Base-by-base conservation (phyloP, 2,329 filamentous ascomycete species). In the Hypoxylon sp. region DNA sequence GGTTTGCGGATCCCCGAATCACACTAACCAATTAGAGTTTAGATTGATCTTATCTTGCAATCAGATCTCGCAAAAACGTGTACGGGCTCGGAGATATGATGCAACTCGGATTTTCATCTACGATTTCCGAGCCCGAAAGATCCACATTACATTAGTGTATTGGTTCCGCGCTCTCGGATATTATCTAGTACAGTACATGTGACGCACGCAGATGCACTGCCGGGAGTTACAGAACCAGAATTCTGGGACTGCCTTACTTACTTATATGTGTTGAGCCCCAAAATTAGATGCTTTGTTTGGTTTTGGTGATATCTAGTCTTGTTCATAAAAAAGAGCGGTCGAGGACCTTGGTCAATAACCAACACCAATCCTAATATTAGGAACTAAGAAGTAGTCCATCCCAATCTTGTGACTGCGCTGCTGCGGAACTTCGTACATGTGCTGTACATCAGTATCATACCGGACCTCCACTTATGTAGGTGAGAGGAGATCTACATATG, bases 61-160 rank as follows among this genome's bases (percentile, higher is more conserved):
- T 56, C 29, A 57, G 60, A 67, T 67, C 55, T 64, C 9, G 35
- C 50, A 39, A 11, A 11, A n/a, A 26, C n/a, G 19, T 17, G 24
- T 29, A 8, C 51, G 24, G 42, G 19, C 35, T 67, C 65, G 65
- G 65, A 67, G 65, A 67, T 67, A 59, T 54, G 6, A 52, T 14
- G 42, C 5, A 50, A 6, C 54, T 59, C 65, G 59, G 65, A 67
- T 46, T 55, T 46, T 52, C 51, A 42, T 6, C 24, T 14, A 47
- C 19, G 19, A 29, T 24, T 17, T 39, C 29, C 54, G 19, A 42
- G 31, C n/a, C 11, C n/a, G 31, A 3, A 39, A 29, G 19, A 35
- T 22, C 55, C 55, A 39, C 42, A 19, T 48, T 26, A 24, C 35
- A 6, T 29, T 47, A 24, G 19, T 22, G 19, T 22, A 22, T 22